Conservation (phyloP, 2,329 filamentous ascomycete species). For the Neobulgaria alba region DNA sequence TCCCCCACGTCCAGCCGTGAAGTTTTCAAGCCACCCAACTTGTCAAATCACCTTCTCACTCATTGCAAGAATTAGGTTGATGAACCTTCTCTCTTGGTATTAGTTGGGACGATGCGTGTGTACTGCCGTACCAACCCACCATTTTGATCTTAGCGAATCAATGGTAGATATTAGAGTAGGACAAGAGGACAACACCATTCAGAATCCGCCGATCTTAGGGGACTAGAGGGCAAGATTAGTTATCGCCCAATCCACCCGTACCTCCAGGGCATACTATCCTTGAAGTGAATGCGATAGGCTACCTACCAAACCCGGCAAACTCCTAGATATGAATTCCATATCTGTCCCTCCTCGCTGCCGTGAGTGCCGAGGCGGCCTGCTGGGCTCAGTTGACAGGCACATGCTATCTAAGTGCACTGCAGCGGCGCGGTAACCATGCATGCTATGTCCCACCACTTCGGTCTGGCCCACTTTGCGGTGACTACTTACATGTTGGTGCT, state of each 20-base stretch:
- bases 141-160: background rate
- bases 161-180: background rate
- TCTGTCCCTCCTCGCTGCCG: no score
- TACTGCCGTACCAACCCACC: background rate
- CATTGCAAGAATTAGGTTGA: no score
- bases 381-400: background rate
- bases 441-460: background rate
- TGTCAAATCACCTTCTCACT: no score
- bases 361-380: background rate
- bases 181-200: background rate
- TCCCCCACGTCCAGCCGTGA: background rate
- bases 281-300: background rate
- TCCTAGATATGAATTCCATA: background rate
- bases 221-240: background rate
- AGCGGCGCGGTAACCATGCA: background rate
- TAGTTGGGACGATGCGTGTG: no score
- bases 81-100: no score
- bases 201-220: background rate
- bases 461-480: background rate
- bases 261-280: background rate
- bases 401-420: background rate
- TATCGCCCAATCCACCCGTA: background rate
- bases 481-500: background rate
- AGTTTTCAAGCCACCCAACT: background rate
- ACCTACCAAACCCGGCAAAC: no score